Evolutionary conservation across 176 grass and related monocot genomes (phyloP).

Genomic region (Urochloa ruziziensis): DNA sequence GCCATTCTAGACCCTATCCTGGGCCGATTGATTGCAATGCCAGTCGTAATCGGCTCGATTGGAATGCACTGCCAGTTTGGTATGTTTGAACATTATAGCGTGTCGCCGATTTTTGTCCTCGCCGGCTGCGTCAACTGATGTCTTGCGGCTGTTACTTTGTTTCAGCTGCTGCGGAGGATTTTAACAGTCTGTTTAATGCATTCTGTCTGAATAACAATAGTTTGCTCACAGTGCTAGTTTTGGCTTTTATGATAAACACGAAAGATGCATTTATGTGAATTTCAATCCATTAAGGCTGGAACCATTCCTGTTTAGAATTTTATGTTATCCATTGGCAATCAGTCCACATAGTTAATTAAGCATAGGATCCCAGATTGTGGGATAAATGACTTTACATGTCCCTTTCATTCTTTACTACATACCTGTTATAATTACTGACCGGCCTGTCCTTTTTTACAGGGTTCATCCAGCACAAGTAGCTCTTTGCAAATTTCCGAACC

Average conservation of each 20-base stretch:
- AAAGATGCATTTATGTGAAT: neutral
- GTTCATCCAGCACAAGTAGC: slow-evolving; percentile 37
- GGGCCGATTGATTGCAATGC: slow-evolving; percentile 18
- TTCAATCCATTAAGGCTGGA: neutral
- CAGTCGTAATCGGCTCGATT: neutral
- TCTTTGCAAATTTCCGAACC: slow-evolving; percentile 29
- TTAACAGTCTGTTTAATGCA: neutral
- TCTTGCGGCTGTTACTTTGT: neutral
- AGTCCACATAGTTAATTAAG: neutral
- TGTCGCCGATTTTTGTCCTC: too few species aligned
- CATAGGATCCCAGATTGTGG: neutral
- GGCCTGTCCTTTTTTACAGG: slow-evolving; percentile 31
- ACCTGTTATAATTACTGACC: neutral
- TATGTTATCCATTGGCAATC: neutral
- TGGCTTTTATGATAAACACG: neutral
- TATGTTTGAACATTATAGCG: neutral
- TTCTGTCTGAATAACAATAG: neutral
- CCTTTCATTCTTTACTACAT: neutral
- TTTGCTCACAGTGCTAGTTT: neutral
- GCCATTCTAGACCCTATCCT: neutral
- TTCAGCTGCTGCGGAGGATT: neutral
- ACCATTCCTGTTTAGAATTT: neutral
- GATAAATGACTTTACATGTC: neutral
- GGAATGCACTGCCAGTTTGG: neutral
- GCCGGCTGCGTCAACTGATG: too few species aligned